phyloP scores from a whole-genome alignment of 2,329 filamentous ascomycete species.

The Phialocephala subalpina region DNA sequence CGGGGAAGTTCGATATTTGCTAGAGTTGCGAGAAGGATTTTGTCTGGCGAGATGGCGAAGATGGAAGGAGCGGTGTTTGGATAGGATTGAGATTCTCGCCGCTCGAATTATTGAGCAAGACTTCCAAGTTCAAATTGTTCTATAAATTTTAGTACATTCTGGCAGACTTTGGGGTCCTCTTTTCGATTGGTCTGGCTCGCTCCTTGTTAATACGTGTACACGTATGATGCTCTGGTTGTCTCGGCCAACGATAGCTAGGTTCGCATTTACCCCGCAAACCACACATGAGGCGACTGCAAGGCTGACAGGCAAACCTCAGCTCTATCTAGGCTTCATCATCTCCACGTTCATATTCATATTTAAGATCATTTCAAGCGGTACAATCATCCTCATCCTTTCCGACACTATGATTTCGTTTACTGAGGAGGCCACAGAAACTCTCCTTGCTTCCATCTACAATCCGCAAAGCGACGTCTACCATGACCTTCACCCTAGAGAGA shows the following conservation, averaged over 20 bases:
- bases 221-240: background rate
- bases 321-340: background rate
- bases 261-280: background rate
- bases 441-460: background rate
- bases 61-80: too few species aligned
- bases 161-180: too few species aligned
- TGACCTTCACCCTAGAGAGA: background rate
- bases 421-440: background rate
- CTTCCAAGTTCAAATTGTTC: too few species aligned
- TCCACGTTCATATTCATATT: background rate
- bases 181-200: background rate
- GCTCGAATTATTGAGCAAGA: too few species aligned
- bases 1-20: too few species aligned
- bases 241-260: background rate
- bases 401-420: background rate
- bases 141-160: too few species aligned
- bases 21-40: too few species aligned
- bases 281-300: background rate
- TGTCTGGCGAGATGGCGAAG: too few species aligned
- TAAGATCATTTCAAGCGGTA: too few species aligned
- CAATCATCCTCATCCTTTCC: background rate
- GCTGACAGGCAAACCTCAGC: background rate
- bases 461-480: background rate
- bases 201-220: background rate
- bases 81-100: too few species aligned